Percentiles rank a stretch among this genome's conserved stretches.
phyloP scores from a whole-genome alignment of 2,329 filamentous ascomycete species.

The Alternaria triticina region DNA sequence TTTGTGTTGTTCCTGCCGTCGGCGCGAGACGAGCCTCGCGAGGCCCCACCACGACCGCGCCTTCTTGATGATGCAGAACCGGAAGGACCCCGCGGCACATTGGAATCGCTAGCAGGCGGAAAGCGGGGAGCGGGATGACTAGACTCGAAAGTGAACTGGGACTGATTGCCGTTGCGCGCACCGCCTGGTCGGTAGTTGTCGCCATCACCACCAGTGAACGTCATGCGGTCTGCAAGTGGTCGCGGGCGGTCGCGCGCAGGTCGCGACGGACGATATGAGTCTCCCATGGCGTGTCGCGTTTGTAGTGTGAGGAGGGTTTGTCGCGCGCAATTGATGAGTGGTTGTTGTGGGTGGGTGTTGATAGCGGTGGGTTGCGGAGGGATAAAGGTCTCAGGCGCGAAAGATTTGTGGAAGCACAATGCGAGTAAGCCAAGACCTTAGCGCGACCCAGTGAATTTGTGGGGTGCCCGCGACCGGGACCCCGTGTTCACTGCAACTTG shows the following conservation, averaged over 20 bases:
- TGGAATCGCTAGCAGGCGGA: constrained; percentile 32
- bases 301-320: constrained; percentile 7
- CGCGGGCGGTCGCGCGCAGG: constrained; percentile 28
- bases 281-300: constrained; percentile 24
- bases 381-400: constrained; percentile 15
- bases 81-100: constrained; percentile 22
- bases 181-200: constrained; percentile 38
- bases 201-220: constrained; percentile 33
- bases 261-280: constrained; percentile 38
- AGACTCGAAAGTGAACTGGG: constrained; percentile 46
- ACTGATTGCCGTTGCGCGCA: constrained; percentile 18
- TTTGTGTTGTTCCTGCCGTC: constrained; percentile 27
- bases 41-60: constrained; percentile 25
- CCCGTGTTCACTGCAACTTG: not conserved
- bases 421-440: constrained; percentile 20
- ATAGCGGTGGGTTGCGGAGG: constrained; percentile 2
- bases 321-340: not conserved
- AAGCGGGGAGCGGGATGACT: constrained; percentile 38
- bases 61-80: constrained; percentile 10
- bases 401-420: constrained; percentile 17
- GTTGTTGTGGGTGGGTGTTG: constrained; percentile 12
- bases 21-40: constrained; percentile 19
- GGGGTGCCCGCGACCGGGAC: constrained; percentile 1
- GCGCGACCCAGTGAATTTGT: constrained; percentile 9
- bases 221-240: constrained; percentile 36